Conservation (phyloP, 768 basidiomycete genomes). For the Leccinellum rugosiceps region DNA sequence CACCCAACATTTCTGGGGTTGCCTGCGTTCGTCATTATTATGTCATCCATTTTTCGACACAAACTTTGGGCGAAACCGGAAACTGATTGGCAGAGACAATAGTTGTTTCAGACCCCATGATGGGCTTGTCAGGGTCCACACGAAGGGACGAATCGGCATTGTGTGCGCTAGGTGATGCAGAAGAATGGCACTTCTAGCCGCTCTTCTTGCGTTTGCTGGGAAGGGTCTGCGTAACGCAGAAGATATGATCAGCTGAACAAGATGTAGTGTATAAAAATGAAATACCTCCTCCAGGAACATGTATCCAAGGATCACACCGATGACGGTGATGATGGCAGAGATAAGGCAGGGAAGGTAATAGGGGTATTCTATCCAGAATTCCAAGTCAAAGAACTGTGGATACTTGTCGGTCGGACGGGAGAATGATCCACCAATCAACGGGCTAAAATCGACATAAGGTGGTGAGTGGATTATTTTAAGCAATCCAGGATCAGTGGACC, state of each 20-base stretch:
- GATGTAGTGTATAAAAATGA: neutral
- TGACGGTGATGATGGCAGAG: conserved; percentile 41
- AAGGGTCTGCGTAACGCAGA: conserved; percentile 39
- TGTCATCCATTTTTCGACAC: no score
- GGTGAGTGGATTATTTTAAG: neutral
- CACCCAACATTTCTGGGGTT: no score
- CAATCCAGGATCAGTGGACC: conserved; percentile 12
- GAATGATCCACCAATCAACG: conserved; percentile 59
- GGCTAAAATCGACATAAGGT: conserved; percentile 34
- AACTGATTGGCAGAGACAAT: conserved; percentile 46
- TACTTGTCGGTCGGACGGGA: conserved; percentile 54
- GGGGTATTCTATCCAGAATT: conserved; percentile 48
- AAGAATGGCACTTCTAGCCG: conserved; percentile 22
- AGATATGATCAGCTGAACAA: conserved; percentile 6
- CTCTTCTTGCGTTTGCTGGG: conserved; percentile 38
- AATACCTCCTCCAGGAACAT: conserved; percentile 55
- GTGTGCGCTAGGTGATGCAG: conserved; percentile 3
- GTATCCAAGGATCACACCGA: conserved; percentile 43
- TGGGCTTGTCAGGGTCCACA: conserved; percentile 20
- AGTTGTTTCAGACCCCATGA: conserved; percentile 36
- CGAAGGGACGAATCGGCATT: conserved; percentile 1
- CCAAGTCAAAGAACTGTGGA: conserved; percentile 40
- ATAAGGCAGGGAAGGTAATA: conserved; percentile 63
- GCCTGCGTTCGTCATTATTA: no score
- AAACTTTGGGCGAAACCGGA: conserved; percentile 52